These are phyloP conservation scores for Coriaria nepalensis DNA, from an alignment of 306 rosid species.

Conservation along the genomic window DNA sequence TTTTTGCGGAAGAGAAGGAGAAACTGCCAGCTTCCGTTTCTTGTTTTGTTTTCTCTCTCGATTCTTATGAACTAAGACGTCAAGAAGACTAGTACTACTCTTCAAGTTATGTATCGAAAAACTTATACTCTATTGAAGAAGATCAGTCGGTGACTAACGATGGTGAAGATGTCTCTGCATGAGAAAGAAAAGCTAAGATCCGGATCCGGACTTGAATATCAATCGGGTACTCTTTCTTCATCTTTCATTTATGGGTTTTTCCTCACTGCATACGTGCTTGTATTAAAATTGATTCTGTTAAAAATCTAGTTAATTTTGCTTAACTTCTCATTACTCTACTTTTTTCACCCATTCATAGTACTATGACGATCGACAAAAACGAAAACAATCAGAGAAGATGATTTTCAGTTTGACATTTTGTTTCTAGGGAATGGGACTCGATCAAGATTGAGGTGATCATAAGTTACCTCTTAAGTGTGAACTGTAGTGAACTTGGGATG, in stretches of 20 bases:
- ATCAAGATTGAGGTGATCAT: constrained; percentile 18
- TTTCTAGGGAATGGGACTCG: constrained; percentile 42
- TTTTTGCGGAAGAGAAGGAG: constrained; percentile 2
- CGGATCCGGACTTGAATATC: constrained; percentile 29
- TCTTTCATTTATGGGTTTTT: constrained; percentile 28
- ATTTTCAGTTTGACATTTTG: constrained; percentile 8
- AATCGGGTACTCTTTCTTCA: constrained; percentile 31
- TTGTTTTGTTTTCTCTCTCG: too few species aligned
- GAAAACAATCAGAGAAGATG: too few species aligned
- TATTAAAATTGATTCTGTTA: constrained; percentile 5
- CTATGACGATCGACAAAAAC: too few species aligned
- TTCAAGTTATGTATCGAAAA: constrained; percentile 3
- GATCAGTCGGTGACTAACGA: too few species aligned
- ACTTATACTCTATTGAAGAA: neutral
- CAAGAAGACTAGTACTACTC: too few species aligned
- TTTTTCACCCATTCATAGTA: constrained; percentile 1
- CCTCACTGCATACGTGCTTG: constrained; percentile 6
- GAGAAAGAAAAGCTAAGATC: constrained; percentile 40
- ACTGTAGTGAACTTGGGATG: constrained; percentile 64
- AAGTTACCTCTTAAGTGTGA: constrained; percentile 18
- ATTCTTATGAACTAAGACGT: too few species aligned
- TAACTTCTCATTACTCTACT: neutral
- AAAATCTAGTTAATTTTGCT: too few species aligned
- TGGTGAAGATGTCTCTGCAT: constrained; percentile 13
- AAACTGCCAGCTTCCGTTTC: neutral